Base-by-base conservation (phyloP, 331 rosid species). In the Malus hybrid region DNA sequence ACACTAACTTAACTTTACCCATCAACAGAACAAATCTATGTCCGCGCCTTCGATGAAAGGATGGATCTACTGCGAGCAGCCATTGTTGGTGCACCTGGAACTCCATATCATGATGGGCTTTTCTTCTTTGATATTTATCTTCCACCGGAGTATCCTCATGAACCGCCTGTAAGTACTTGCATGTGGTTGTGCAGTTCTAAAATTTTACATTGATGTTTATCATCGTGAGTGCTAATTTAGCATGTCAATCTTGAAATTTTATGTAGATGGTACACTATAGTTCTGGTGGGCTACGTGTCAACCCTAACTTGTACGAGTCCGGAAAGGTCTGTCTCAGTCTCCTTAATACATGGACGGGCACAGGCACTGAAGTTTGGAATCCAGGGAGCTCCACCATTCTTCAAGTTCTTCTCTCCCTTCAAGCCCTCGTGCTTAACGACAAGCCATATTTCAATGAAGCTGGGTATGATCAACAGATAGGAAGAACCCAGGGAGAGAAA, bases 381-480 rank as follows among this genome's bases (percentile, higher is more conserved):
- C 91, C 98, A 11, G 89, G 75, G 83, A 76, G 78, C 75, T 91
- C 97, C 60, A 90, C 93, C 31, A 80, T 92, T 79, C 98, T 95
- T 71, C 99, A 95, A 83, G 90, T 95, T 84, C 99, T 95, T 80
- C 90, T 95, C 80, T 95, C 99, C 73, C 93, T 95, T 60, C 99
- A 95, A 74, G 98, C 98, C 75, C 99, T 92, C 33, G 98, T 95
- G 82, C 97, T 95, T 29, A 95, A 95, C 19, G 99, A 92, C 76
- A 95, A 85, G 88, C 99, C 99, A 65, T 95, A 95, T 85, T 95
- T 92, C 86, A 95, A 95, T 20, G 99, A 95, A 85, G 99, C 99
- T 62, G 99, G 99, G 46, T 92, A 92, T 82, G 96, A 92, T 84
- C 90, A 83, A 70, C 99, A 90, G 85, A 72, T 89, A 7, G 99